A percentile compares a stretch with the other conserved stretches of the same genome.
Evolutionary conservation across 2,329 filamentous ascomycete species (phyloP).

Genomic region (Aphanocladium album): DNA sequence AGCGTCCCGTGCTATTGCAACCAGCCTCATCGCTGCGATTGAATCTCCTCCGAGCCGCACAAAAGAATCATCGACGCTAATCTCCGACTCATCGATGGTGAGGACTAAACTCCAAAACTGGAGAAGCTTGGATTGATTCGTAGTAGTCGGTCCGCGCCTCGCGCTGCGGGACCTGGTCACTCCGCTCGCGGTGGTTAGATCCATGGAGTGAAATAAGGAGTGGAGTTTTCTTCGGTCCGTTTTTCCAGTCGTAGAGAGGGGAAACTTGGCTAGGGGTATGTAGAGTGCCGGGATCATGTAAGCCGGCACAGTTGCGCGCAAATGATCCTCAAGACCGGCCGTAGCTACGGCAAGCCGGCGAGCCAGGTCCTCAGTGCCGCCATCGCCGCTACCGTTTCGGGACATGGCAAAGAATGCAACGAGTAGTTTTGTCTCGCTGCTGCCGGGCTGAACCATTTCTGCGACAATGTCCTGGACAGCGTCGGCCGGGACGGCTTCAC

Average conservation of each 20-base stretch:
- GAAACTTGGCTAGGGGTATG: background rate
- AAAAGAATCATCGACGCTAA: background rate
- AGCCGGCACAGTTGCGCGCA: background rate
- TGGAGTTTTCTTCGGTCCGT: background rate
- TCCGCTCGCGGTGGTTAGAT: background rate
- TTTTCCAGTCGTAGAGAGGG: background rate
- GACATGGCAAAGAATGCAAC: background rate
- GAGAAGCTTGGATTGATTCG: background rate
- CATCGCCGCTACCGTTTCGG: background rate
- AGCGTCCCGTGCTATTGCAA: background rate
- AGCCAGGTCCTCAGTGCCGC: background rate
- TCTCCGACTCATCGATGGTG: background rate
- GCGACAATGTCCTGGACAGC: background rate
- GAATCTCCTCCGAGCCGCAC: background rate
- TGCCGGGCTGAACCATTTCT: background rate
- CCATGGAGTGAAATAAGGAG: background rate
- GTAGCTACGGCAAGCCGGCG: background rate
- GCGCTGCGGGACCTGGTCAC: too few species aligned
- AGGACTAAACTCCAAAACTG: constrained; percentile 14
- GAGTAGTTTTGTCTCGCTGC: background rate
- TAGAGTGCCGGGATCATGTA: background rate
- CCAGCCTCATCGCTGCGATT: background rate
- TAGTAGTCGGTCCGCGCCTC: background rate
- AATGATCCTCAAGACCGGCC: background rate
- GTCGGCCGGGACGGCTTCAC: constrained; percentile 21